Base-by-base conservation (phyloP, 202 grass and related monocot genomes). In the Brachypodium distachyon region DNA sequence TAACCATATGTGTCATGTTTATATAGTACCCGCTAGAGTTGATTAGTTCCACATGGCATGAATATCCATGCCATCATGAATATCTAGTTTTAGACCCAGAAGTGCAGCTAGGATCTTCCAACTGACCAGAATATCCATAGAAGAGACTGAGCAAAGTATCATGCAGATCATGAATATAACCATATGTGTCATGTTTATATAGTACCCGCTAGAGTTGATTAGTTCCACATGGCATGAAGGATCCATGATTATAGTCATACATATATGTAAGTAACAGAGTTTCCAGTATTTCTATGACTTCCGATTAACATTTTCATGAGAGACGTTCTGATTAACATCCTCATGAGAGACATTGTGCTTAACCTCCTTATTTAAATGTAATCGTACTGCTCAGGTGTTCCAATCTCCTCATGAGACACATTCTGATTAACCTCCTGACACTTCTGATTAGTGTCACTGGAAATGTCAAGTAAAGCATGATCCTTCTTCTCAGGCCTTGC, bases 261-360 rank as follows among this genome's bases (percentile, higher is more conserved):
- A 67, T 21, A 58, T 42, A 73, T 83, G 58, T 18, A 78, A 78
- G 73, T 44, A 82, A 39, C 66, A 82, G 23, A 66, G 6, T 49
- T 77, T 70, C 67, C 66, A 77, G 40, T 28, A 9, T 72, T 82
- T 19, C 49, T 57, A 10, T 12, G 83, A 73, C 67, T 83, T 78
- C 3, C 57, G 12, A 23, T 68, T n/a, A n/a, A 25, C 64, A 68
- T 68, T 41, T 68, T 46, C 64, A 67, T 29, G 64, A 4, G 0
- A 10, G 7, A 12, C 63, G 46, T 46, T 46, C 2, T 46, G 64
- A 44, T 29, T 40, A 67, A 18, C 23, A 18, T 67, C 14, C 0
- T 46, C 40, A 67, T 29, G 64, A 4, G 0, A 10, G 7, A 12
- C 63, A 67, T 46, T 46, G 2, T 46, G 64, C 27, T 29, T 40